Evolutionary conservation across 306 rosid genomes (phyloP).

Genomic region (Begonia masoniana): DNA sequence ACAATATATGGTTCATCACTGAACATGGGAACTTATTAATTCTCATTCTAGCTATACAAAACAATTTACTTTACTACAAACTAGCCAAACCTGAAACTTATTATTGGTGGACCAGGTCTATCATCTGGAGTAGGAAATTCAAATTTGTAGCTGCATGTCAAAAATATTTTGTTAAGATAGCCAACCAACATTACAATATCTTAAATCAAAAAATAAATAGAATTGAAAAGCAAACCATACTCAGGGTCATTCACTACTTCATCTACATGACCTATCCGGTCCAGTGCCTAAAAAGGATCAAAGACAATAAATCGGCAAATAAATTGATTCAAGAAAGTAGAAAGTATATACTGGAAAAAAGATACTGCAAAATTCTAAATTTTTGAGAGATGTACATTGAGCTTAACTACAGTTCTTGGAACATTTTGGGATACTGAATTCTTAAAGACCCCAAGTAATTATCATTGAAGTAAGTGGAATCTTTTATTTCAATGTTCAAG

Average conservation of each 20-base stretch:
- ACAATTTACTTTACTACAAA: background rate
- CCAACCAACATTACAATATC: background rate
- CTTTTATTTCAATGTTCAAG: no score
- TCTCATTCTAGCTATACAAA: background rate
- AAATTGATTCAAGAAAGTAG: slow-evolving; percentile 3
- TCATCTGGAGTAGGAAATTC: slow-evolving; percentile 99
- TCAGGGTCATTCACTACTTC: slow-evolving; percentile 92
- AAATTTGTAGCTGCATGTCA: slow-evolving; percentile 77
- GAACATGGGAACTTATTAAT: no score
- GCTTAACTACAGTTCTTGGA: no score
- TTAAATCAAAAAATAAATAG: background rate
- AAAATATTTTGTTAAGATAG: slow-evolving; percentile 5
- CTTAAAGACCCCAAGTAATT: no score
- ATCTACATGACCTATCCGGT: slow-evolving; percentile 83
- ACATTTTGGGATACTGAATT: no score
- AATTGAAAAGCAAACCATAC: slow-evolving; percentile 39
- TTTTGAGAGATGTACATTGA: no score
- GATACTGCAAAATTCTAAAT: background rate
- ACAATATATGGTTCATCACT: no score
- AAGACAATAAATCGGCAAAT: background rate
- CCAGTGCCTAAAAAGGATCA: slow-evolving; percentile 55
- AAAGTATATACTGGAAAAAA: background rate
- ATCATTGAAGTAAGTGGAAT: no score
- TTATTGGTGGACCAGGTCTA: slow-evolving; percentile 97
- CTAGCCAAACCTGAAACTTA: slow-evolving; percentile 79